phyloP scores from a whole-genome alignment of 2,329 filamentous ascomycete species.

The Aspergillus hortae region DNA sequence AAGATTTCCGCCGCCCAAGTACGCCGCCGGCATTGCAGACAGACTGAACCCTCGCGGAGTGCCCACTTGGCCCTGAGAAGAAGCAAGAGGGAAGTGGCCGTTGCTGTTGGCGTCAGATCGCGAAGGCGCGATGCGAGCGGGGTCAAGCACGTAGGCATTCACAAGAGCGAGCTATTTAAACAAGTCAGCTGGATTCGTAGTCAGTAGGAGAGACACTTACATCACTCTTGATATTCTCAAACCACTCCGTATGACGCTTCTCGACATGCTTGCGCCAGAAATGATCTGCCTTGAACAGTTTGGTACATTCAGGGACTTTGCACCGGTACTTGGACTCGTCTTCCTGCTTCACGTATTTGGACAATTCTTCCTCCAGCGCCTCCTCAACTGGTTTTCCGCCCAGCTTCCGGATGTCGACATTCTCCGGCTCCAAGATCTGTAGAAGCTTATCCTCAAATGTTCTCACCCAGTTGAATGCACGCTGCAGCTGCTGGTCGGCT shows the following conservation, averaged over 20 bases:
- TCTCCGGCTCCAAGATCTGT: slow-evolving; percentile 87
- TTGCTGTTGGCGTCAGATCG: slow-evolving; percentile 93
- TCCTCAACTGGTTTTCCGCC: slow-evolving; percentile 86
- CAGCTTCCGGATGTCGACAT: slow-evolving; percentile 81
- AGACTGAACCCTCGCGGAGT: slow-evolving; percentile 92
- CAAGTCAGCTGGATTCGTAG: slow-evolving; percentile 28
- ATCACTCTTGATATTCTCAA: slow-evolving; percentile 74
- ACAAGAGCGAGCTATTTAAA: slow-evolving; percentile 71
- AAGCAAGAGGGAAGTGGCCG: slow-evolving; percentile 83
- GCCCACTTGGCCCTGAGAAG: slow-evolving; percentile 71
- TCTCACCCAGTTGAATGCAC: slow-evolving; percentile 97
- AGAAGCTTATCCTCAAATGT: slow-evolving; percentile 96
- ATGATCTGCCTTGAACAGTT: slow-evolving; percentile 93
- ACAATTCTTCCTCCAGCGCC: slow-evolving; percentile 78
- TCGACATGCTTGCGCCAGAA: slow-evolving; percentile 99
- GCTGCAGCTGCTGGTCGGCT: slow-evolving; percentile 84
- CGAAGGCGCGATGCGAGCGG: slow-evolving; percentile 88
- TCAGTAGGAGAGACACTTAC: slow-evolving; percentile 51
- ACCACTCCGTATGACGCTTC: slow-evolving; percentile 89
- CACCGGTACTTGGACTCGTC: slow-evolving; percentile 96
- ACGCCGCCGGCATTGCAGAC: slow-evolving; percentile 64
- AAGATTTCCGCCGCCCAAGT: slow-evolving; percentile 48
- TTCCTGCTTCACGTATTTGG: slow-evolving; percentile 91
- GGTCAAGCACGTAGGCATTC: slow-evolving; percentile 91
- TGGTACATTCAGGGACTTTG: slow-evolving; percentile 92